Evolutionary conservation across 441 rosid species (phyloP).

Genomic region (Pelargonium myrrhifolium): DNA sequence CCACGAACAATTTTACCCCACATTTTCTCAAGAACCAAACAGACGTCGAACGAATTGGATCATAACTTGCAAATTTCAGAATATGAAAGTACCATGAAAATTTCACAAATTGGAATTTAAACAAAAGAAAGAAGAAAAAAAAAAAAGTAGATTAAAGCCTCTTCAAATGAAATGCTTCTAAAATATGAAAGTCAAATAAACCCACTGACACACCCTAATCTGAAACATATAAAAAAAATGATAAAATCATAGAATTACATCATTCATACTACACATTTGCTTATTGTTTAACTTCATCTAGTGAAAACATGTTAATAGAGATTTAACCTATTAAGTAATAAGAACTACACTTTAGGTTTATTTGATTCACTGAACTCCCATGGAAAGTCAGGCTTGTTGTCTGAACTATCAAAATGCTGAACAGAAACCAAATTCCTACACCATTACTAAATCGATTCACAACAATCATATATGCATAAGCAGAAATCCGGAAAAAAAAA

Average conservation of each 20-base stretch:
- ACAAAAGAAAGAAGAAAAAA: too few species aligned
- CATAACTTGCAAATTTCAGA: too few species aligned
- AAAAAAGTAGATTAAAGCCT: too few species aligned
- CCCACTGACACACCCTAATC: not conserved
- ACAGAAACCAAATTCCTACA: constrained; percentile 12
- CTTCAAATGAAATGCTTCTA: not conserved
- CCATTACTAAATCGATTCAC: constrained; percentile 10
- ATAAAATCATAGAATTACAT: not conserved
- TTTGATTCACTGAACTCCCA: constrained; percentile 77
- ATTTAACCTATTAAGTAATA: not conserved
- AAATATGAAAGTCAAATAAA: not conserved
- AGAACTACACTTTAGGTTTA: constrained; percentile 48
- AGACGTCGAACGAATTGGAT: too few species aligned
- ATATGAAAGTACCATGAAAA: too few species aligned
- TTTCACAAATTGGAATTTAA: too few species aligned
- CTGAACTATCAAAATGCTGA: constrained; percentile 83
- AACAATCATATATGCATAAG: not conserved
- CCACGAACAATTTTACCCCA: too few species aligned
- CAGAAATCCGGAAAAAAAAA: not conserved
- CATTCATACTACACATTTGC: not conserved
- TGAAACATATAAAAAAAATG: not conserved
- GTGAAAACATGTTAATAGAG: not conserved
- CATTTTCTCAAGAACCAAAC: too few species aligned
- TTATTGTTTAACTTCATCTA: not conserved
- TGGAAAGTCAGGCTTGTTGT: constrained; percentile 79